These are phyloP conservation scores for Cytidiella melzeri DNA, from an alignment of 768 basidiomycete species.

Conservation along the genomic window DNA sequence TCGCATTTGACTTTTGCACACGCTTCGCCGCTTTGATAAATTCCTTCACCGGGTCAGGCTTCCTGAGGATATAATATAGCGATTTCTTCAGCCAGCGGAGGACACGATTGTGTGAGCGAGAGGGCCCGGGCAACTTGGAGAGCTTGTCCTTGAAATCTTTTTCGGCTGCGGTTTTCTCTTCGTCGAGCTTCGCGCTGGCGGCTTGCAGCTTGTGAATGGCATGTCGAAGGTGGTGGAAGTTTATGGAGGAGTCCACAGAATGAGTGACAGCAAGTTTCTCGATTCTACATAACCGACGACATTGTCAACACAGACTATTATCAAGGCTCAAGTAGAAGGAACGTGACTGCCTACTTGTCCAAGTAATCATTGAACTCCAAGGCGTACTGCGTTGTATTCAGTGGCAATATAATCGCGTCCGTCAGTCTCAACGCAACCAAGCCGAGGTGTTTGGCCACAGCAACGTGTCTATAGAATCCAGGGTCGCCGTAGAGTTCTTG, in stretches of 20 bases:
- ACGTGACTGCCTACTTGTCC: conserved; percentile 33
- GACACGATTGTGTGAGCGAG: neutral
- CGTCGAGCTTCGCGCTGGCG: conserved; percentile 20
- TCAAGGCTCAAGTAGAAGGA: too few relatives aligned
- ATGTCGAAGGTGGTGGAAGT: conserved; percentile 20
- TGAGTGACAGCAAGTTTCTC: neutral
- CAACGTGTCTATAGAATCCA: conserved; percentile 52
- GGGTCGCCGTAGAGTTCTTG: conserved; percentile 59
- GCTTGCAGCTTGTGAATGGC: conserved; percentile 18
- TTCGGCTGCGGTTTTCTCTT: conserved; percentile 23
- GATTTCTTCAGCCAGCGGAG: conserved; percentile 1
- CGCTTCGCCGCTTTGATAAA: conserved; percentile 55
- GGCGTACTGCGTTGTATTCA: conserved; percentile 66
- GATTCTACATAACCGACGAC: neutral
- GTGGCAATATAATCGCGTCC: conserved; percentile 50
- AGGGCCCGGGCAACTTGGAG: conserved; percentile 10
- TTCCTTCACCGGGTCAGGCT: conserved; percentile 24
- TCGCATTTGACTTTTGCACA: conserved; percentile 54
- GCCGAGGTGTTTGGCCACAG: conserved; percentile 51
- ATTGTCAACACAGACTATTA: too few relatives aligned
- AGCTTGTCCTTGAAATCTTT: conserved; percentile 21
- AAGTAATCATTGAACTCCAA: conserved; percentile 49
- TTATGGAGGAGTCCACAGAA: neutral
- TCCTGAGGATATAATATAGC: neutral
- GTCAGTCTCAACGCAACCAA: conserved; percentile 46